These are phyloP conservation scores for Lipomyces orientalis DNA, from an alignment of 805 yeast species.

Conservation along the genomic window DNA sequence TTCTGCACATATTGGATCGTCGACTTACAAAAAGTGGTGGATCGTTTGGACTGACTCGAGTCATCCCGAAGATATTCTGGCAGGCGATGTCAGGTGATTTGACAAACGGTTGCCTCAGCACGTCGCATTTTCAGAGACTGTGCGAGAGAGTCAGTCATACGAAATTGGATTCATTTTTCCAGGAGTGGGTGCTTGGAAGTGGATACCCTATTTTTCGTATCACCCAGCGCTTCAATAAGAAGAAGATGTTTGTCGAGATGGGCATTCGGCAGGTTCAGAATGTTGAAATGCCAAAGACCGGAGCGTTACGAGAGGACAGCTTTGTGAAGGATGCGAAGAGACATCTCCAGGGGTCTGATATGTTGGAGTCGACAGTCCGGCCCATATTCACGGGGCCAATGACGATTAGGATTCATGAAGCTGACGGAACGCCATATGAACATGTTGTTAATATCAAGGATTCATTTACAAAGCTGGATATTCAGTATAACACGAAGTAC, in stretches of 20 bases:
- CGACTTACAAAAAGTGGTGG: constrained; percentile 96
- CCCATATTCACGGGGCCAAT: constrained; percentile 85
- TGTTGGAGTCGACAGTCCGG: constrained; percentile 35
- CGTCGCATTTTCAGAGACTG: constrained; percentile 86
- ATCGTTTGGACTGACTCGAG: constrained; percentile 89
- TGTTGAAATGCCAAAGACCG: constrained; percentile 54
- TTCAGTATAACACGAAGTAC: constrained; percentile 93
- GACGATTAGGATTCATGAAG: constrained; percentile 96
- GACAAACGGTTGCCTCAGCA: constrained; percentile 73
- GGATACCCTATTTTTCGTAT: constrained; percentile 90
- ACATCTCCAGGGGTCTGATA: constrained; percentile 36
- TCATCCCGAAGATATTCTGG: constrained; percentile 84
- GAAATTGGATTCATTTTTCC: constrained; percentile 79
- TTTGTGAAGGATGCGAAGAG: constrained; percentile 51
- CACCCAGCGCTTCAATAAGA: constrained; percentile 90
- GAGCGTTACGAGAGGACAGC: constrained; percentile 47
- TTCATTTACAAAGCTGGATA: constrained; percentile 81
- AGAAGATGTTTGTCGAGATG: constrained; percentile 92
- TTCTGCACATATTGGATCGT: constrained; percentile 80
- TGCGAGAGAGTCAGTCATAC: constrained; percentile 94
- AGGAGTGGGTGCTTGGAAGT: constrained; percentile 89
- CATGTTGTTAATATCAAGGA: constrained; percentile 94
- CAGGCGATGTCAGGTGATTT: constrained; percentile 97
- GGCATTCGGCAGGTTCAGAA: constrained; percentile 88
- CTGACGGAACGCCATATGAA: constrained; percentile 98